A percentile compares a stretch with the other conserved stretches of the same genome.
phyloP scores from a whole-genome alignment of 176 grass and related monocot species.

The Cenchrus americanus region DNA sequence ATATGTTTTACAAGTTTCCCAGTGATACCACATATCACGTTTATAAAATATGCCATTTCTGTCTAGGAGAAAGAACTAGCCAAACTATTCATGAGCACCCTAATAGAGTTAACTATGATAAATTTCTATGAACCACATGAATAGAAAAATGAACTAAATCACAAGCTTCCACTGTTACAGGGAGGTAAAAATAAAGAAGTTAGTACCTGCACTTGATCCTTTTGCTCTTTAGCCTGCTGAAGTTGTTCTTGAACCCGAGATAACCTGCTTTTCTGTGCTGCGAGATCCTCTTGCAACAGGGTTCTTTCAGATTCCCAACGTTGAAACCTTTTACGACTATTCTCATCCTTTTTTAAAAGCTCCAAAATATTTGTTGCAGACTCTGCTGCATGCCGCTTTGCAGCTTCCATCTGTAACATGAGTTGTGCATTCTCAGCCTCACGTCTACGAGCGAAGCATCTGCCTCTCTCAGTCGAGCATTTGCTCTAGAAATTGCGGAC shows the following conservation, averaged over 20 bases:
- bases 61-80: constrained; percentile 8
- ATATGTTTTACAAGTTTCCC: not conserved
- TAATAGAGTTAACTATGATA: constrained; percentile 9
- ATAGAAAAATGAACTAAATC: constrained; percentile 17
- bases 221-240: constrained; percentile 63
- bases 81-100: constrained; percentile 1
- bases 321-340: constrained; percentile 73
- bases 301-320: constrained; percentile 78
- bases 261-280: constrained; percentile 62
- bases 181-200: constrained; percentile 25
- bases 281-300: constrained; percentile 74
- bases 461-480: constrained; percentile 65
- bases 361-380: constrained; percentile 61
- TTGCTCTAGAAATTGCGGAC: constrained; percentile 75
- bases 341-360: constrained; percentile 78
- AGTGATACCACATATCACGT: not conserved
- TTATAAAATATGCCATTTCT: not conserved
- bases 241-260: constrained; percentile 61
- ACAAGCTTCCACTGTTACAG: constrained; percentile 6
- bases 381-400: constrained; percentile 63
- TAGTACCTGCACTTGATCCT: constrained; percentile 68
- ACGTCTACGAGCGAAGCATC: constrained; percentile 67
- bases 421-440: constrained; percentile 75
- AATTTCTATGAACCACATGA: constrained; percentile 2
- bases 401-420: constrained; percentile 81